A percentile compares a stretch with the other conserved stretches of the same genome.
These are phyloP conservation scores for Eimeria zaria DNA, from an alignment of 169 alveolate genomes.

Conservation along the genomic window DNA sequence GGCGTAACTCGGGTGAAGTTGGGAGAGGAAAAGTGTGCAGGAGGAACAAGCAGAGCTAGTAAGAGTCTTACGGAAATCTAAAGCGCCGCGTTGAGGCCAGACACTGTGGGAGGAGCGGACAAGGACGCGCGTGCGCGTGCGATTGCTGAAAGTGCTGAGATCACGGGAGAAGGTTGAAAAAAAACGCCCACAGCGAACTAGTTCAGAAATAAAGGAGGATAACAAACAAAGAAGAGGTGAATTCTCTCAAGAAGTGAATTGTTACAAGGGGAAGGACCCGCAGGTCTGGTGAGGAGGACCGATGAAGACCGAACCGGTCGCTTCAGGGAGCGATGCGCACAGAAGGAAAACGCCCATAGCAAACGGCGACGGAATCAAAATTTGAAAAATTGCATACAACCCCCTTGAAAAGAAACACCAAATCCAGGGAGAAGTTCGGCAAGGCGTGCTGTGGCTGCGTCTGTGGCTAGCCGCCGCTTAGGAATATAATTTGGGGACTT, in stretches of 20 bases:
- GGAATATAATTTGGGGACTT: not conserved
- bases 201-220: not conserved
- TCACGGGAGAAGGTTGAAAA: not conserved
- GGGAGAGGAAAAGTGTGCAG: not conserved
- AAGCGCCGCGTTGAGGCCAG: not conserved
- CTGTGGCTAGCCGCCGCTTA: constrained; percentile 16
- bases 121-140: not conserved
- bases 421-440: not conserved
- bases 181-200: not conserved
- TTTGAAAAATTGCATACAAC: not conserved
- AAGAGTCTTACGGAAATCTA: not conserved
- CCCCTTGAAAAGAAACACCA: not conserved
- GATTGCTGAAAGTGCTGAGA: not conserved
- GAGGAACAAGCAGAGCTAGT: not conserved
- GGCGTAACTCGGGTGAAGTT: not conserved
- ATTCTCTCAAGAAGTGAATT: not conserved
- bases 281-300: constrained; percentile 28
- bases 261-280: not conserved
- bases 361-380: not conserved
- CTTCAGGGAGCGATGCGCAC: constrained; percentile 45
- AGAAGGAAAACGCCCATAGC: not conserved
- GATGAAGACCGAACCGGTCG: constrained; percentile 61
- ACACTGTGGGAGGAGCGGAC: not conserved
- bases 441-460: constrained; percentile 20
- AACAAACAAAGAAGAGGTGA: not conserved